phyloP scores from a whole-genome alignment of 257 asterid species.

The Solanum stenotomum region DNA sequence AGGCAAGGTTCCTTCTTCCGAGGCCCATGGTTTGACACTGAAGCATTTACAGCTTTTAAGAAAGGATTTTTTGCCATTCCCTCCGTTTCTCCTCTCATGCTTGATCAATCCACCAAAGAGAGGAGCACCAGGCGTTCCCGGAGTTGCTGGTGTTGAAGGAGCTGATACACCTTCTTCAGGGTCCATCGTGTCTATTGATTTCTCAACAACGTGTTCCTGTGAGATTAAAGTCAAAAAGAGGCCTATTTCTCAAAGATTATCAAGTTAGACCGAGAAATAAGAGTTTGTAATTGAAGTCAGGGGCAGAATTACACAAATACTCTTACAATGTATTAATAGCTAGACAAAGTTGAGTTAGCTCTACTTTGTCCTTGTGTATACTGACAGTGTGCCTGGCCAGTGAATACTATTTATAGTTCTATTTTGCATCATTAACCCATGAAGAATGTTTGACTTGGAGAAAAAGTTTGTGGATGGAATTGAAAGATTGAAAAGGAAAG shows the following conservation, averaged over 20 bases:
- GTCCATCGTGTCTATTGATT: slow-evolving; percentile 15
- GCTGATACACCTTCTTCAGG: slow-evolving; percentile 47
- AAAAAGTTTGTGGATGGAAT: slow-evolving; percentile 33
- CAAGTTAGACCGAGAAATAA: not conserved
- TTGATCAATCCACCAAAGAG: slow-evolving; percentile 40
- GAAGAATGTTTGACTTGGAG: slow-evolving; percentile 40
- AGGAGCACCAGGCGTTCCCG: slow-evolving; percentile 67
- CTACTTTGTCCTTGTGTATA: not conserved
- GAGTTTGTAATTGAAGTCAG: not conserved
- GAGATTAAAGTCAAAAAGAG: not conserved
- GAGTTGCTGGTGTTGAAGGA: slow-evolving; percentile 67
- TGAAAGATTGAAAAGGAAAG: slow-evolving; percentile 14
- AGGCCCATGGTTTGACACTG: slow-evolving; percentile 43
- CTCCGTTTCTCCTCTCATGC: slow-evolving; percentile 12
- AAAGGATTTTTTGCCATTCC: slow-evolving; percentile 28
- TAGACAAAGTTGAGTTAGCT: not conserved
- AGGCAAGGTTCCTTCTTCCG: slow-evolving; percentile 63
- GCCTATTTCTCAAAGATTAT: not conserved
- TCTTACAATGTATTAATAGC: not conserved
- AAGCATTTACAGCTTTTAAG: slow-evolving; percentile 56
- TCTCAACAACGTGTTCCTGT: not conserved
- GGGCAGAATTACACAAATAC: not conserved
- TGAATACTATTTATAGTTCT: not conserved
- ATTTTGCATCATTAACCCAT: not conserved
- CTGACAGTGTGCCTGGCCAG: not conserved